phyloP scores from a whole-genome alignment of 495 filamentous ascomycete genomes.

The Massariosphaeria phaeospora region DNA sequence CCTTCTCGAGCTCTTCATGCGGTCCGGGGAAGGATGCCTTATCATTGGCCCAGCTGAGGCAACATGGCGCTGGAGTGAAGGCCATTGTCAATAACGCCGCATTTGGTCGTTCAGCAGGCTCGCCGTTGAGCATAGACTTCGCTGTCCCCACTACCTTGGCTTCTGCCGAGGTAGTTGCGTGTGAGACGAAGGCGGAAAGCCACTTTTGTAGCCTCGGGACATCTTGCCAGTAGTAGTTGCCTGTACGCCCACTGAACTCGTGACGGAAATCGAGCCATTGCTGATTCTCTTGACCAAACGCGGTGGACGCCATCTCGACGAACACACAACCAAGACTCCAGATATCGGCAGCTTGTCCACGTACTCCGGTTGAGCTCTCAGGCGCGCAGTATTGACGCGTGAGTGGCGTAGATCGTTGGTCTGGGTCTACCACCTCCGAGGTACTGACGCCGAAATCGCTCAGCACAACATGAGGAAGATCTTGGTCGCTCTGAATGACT shows the following conservation, averaged over 20 bases:
- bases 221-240: slow-evolving; percentile 30
- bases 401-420: slow-evolving; percentile 1
- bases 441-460: slow-evolving; percentile 33
- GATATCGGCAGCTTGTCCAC: slow-evolving; percentile 29
- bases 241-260: slow-evolving; percentile 17
- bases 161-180: neutral
- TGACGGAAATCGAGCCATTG: slow-evolving; percentile 20
- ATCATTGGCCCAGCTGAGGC: slow-evolving; percentile 28
- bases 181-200: slow-evolving; percentile 10
- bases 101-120: slow-evolving; percentile 21
- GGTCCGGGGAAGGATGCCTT: slow-evolving; percentile 25
- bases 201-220: slow-evolving; percentile 16
- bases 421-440: neutral
- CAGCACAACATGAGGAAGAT: slow-evolving; percentile 22
- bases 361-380: slow-evolving; percentile 14
- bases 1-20: slow-evolving; percentile 15
- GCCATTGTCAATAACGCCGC: slow-evolving; percentile 20
- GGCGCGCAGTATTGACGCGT: slow-evolving; percentile 33
- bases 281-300: slow-evolving; percentile 3
- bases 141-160: slow-evolving; percentile 11
- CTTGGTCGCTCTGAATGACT: slow-evolving; percentile 21
- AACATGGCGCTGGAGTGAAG: slow-evolving; percentile 29
- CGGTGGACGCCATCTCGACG: slow-evolving; percentile 28
- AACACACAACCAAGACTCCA: slow-evolving; percentile 35
- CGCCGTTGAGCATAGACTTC: slow-evolving; percentile 20